These are phyloP conservation scores for Tricladium varicosporioides DNA, from an alignment of 2,329 filamentous ascomycete genomes.

Conservation along the genomic window DNA sequence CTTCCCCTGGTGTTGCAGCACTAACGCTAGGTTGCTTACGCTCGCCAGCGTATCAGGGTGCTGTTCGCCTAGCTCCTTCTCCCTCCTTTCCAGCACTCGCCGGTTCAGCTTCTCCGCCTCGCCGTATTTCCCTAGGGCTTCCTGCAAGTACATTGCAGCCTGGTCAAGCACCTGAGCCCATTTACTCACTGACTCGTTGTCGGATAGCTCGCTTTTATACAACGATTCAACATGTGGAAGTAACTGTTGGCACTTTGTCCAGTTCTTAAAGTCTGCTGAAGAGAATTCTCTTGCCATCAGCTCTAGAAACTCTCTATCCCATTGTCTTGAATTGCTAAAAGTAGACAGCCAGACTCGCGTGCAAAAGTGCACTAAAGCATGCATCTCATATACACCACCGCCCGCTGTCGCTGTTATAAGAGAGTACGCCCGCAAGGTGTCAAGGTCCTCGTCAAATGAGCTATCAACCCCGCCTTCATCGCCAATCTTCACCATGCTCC, in stretches of 20 bases:
- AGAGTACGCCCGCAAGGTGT: conserved; percentile 36
- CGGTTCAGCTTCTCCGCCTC: no score
- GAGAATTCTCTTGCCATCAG: conserved; percentile 27
- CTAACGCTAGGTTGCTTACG: no score
- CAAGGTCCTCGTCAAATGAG: conserved; percentile 36
- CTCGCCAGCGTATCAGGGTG: no score
- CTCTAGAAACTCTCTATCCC: conserved; percentile 31
- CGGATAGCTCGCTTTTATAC: conserved; percentile 16
- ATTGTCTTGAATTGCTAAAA: conserved; percentile 28
- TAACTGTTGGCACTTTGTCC: conserved; percentile 21
- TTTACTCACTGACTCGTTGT: conserved; percentile 14
- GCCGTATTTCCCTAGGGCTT: no score
- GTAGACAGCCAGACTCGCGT: conserved; percentile 18
- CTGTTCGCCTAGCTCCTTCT: no score
- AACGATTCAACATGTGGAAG: conserved; percentile 23
- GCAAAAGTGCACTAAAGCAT: conserved; percentile 12
- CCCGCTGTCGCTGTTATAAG: conserved; percentile 31
- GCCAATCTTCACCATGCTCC: background rate
- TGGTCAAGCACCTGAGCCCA: conserved; percentile 13
- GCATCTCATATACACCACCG: conserved; percentile 15
- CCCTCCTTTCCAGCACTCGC: no score
- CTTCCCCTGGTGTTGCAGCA: no score
- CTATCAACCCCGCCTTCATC: background rate
- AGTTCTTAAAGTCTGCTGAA: conserved; percentile 23
- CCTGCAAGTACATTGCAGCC: background rate